Evolutionary conservation across 352 stramenopile species (phyloP).

Genomic region (Pythium vanterpoolii): DNA sequence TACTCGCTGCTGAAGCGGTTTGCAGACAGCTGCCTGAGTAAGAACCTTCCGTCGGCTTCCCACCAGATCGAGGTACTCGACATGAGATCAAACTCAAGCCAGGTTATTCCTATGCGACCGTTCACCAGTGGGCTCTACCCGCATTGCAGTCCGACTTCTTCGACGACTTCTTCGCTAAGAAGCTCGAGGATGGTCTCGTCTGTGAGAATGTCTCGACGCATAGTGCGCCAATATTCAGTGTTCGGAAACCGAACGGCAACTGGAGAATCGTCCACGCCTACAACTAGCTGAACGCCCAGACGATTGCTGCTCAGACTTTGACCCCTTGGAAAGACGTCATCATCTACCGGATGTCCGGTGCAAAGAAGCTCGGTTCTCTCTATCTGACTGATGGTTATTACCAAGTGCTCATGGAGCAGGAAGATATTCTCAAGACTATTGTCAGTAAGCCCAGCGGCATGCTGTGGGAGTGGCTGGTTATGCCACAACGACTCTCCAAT

Average conservation of each 20-base stretch:
- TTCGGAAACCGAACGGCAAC: slow-evolving; percentile 22
- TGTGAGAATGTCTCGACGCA: slow-evolving; percentile 22
- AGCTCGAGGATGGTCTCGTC: slow-evolving; percentile 13
- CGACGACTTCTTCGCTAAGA: slow-evolving; percentile 24
- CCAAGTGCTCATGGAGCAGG: neutral
- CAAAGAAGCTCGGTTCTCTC: neutral
- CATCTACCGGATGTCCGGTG: slow-evolving; percentile 11
- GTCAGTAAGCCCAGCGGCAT: slow-evolving; percentile 22
- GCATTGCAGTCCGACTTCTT: slow-evolving; percentile 15
- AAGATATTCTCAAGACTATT: slow-evolving; percentile 4
- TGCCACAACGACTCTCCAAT: slow-evolving; percentile 25
- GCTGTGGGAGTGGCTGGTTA: slow-evolving; percentile 29
- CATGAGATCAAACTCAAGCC: slow-evolving; percentile 26
- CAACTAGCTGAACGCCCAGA: neutral
- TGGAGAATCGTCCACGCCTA: slow-evolving; percentile 14
- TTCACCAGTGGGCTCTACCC: slow-evolving; percentile 22
- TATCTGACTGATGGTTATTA: neutral
- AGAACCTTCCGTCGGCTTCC: neutral
- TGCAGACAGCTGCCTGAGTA: neutral
- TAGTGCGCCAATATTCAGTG: slow-evolving; percentile 25
- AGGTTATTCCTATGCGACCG: slow-evolving; percentile 2
- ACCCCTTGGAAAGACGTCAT: neutral
- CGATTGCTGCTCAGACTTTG: neutral
- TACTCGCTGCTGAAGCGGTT: slow-evolving; percentile 1
- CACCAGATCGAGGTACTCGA: slow-evolving; percentile 5